Evolutionary conservation across 2,329 filamentous ascomycete genomes (phyloP), one percentile per base, ranked within the genome.

Genomic region (Cladobotryum mycophilum): DNA sequence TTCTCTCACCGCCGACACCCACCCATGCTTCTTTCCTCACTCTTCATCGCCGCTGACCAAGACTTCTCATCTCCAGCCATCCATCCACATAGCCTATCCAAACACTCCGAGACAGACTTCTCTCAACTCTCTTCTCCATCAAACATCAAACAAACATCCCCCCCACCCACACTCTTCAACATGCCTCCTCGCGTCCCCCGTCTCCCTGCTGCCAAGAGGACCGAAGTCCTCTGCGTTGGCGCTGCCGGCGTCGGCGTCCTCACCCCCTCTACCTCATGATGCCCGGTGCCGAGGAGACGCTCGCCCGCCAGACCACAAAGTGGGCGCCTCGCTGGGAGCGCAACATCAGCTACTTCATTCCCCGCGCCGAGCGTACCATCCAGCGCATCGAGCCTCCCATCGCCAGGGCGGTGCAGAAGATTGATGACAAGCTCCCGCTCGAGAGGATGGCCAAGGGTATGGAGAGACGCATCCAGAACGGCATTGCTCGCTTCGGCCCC

Each of bases 261-360:
- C 49, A 73, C 78, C 79, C 79, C 25, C 71, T 82, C 59, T 81
- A 80, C 68, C 70, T 81, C 59, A 70, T 80, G 60, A 70, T 79
- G 51, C 79, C 79, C 22, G 76, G 78, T 35, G 76, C 76, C 52
- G 74, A 80, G 56, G 76, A 81, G 63, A 72, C 73, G 41, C 62
- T 82, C 35, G 73, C 76, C 48, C 66, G 67, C 20, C 77, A 80
- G 64, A 82, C 79, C 3, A 68, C 70, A 52, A 74, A 76, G 59
- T 82, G 79, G 79, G 79, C 79, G 4, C 78, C 78, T 15, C 74
- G 76, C 50, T 82, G 79, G 79, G 78, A 82, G 65, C 70, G 72
- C 48, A 80, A 79, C 65, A 74, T 81, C 61, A 73, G 67, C 55
- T 76, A 75, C 68, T 75, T 81, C 62, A 66, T 69, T 8, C 65